Evolutionary conservation across 2,329 filamentous ascomycete genomes (phyloP).

Genomic region (Whalleya microplaca): DNA sequence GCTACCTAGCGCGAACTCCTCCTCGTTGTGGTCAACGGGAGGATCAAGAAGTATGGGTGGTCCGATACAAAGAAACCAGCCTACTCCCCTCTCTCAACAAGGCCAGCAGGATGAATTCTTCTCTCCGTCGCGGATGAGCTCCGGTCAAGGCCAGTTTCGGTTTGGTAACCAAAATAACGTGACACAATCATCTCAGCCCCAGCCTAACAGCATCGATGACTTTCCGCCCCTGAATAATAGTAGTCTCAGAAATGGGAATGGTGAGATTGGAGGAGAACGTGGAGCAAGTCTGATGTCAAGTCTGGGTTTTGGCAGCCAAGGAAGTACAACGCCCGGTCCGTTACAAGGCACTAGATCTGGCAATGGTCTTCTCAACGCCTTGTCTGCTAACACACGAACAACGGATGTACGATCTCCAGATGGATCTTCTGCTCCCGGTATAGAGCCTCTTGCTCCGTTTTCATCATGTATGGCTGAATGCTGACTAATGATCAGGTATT

Average conservation of each 20-base stretch:
- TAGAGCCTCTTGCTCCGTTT: neutral
- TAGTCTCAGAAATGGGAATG: slow-evolving; percentile 51
- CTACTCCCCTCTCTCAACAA: slow-evolving; percentile 56
- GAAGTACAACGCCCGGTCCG: slow-evolving; percentile 41
- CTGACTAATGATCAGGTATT: slow-evolving; percentile 37
- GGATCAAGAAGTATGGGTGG: slow-evolving; percentile 53
- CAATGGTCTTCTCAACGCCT: slow-evolving; percentile 65
- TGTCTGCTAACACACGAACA: slow-evolving; percentile 61
- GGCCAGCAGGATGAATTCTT: slow-evolving; percentile 53
- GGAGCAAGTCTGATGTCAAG: slow-evolving; percentile 55
- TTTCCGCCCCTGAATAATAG: slow-evolving; percentile 62
- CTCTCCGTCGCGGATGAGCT: slow-evolving; percentile 42
- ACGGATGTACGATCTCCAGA: slow-evolving; percentile 55
- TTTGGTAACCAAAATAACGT: slow-evolving; percentile 54
- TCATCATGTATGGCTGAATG: slow-evolving; percentile 2
- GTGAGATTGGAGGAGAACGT: slow-evolving; percentile 62
- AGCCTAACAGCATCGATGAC: slow-evolving; percentile 57
- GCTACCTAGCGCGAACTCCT: slow-evolving; percentile 51
- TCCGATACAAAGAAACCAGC: slow-evolving; percentile 54
- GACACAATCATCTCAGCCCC: slow-evolving; percentile 50
- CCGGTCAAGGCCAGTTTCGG: slow-evolving; percentile 54
- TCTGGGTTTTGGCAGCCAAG: slow-evolving; percentile 56
- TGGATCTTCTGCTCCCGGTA: slow-evolving; percentile 44
- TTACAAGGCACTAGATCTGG: slow-evolving; percentile 51
- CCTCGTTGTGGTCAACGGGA: slow-evolving; percentile 59